These are phyloP conservation scores for Zygotorulaspora danielsina DNA, from an alignment of 805 yeast genomes.

Conservation along the genomic window DNA sequence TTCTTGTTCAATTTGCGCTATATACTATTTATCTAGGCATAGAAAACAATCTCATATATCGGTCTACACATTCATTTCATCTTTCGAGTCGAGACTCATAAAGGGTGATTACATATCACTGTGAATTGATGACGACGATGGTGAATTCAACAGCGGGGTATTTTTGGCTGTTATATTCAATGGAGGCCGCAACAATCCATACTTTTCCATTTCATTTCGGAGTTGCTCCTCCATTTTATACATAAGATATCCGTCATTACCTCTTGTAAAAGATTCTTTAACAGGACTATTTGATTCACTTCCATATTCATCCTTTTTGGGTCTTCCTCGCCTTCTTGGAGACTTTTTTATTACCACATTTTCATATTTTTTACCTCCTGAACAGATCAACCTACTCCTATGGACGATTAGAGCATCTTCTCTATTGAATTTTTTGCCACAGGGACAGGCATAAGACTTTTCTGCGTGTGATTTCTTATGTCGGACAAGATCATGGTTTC, in stretches of 20 bases:
- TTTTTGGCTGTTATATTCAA: constrained; percentile 3
- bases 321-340: constrained; percentile 31
- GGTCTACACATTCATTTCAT: no score
- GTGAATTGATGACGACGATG: constrained; percentile 20
- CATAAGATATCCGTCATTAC: constrained; percentile 18
- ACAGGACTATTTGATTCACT: constrained; percentile 27
- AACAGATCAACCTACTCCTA: constrained; percentile 70
- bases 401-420: constrained; percentile 87
- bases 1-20: no score
- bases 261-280: constrained; percentile 21
- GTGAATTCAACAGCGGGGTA: constrained; percentile 12
- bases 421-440: constrained; percentile 91
- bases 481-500: constrained; percentile 91
- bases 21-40: no score
- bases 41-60: no score
- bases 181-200: constrained; percentile 23
- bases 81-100: no score
- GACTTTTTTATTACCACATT: constrained; percentile 30
- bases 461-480: constrained; percentile 84
- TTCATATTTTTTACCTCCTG: constrained; percentile 52
- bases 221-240: constrained; percentile 28
- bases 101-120: no score
- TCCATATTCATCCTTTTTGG: constrained; percentile 21
- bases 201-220: constrained; percentile 16
- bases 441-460: constrained; percentile 69